Conservation (phyloP, 805 yeast species). For the Saturnispora saitoi region DNA sequence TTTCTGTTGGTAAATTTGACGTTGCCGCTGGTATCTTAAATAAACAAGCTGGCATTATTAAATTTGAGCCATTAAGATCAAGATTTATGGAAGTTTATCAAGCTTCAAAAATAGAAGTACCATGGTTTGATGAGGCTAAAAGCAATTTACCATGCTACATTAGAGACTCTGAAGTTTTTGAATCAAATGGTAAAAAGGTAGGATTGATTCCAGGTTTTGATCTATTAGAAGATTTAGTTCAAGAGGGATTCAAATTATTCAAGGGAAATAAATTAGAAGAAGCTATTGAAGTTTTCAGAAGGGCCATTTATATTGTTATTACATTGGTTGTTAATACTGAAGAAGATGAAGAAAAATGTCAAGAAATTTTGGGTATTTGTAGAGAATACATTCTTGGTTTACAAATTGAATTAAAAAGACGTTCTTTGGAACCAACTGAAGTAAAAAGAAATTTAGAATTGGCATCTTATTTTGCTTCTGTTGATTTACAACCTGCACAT, state of each 20-base stretch:
- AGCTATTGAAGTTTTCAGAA: slow-evolving; percentile 74
- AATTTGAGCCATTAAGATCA: slow-evolving; percentile 79
- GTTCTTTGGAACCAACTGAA: slow-evolving; percentile 62
- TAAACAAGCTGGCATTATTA: slow-evolving; percentile 79
- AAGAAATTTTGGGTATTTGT: slow-evolving; percentile 61
- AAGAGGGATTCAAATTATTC: slow-evolving; percentile 74
- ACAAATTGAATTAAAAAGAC: slow-evolving; percentile 84
- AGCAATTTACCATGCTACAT: slow-evolving; percentile 54
- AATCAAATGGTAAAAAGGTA: slow-evolving; percentile 36
- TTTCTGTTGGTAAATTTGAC: slow-evolving; percentile 94
- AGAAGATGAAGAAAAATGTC: slow-evolving; percentile 71
- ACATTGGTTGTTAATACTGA: slow-evolving; percentile 62
- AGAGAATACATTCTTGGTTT: slow-evolving; percentile 89
- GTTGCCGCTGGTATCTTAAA: slow-evolving; percentile 88
- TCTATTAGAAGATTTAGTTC: slow-evolving; percentile 48
- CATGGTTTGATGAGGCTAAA: slow-evolving; percentile 53
- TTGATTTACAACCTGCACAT: slow-evolving; percentile 75
- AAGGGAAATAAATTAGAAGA: slow-evolving; percentile 74
- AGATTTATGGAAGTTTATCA: slow-evolving; percentile 81
- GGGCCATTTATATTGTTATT: slow-evolving; percentile 65
- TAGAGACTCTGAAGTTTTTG: slow-evolving; percentile 56
- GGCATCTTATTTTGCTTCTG: slow-evolving; percentile 91
- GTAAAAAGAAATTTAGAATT: slow-evolving; percentile 83
- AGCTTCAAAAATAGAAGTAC: slow-evolving; percentile 65
- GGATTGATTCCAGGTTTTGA: slow-evolving; percentile 77